These are phyloP conservation scores for Lizonia empirigonia DNA, from an alignment of 2,329 filamentous ascomycete genomes.

Conservation along the genomic window DNA sequence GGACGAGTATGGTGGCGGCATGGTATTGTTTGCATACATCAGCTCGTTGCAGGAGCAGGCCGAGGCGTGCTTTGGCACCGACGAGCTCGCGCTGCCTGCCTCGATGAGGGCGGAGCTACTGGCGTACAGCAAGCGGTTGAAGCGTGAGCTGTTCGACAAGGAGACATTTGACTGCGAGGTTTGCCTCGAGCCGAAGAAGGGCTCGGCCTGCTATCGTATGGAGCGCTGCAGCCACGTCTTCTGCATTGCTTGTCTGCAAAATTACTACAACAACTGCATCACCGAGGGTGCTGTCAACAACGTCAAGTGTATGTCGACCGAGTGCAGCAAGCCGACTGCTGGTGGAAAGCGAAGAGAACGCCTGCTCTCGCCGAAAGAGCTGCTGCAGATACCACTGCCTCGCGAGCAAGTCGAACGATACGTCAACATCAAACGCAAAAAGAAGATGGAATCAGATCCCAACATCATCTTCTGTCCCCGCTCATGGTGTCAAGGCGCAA, in stretches of 20 bases:
- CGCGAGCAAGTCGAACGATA: conserved; percentile 81
- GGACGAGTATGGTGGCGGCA: conserved; percentile 64
- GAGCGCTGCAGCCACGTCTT: conserved; percentile 88
- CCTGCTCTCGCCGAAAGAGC: conserved; percentile 79
- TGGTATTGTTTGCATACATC: conserved; percentile 65
- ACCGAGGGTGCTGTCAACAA: conserved; percentile 78
- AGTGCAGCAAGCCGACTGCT: conserved; percentile 63
- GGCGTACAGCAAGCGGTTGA: conserved; percentile 77
- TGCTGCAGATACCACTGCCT: conserved; percentile 60
- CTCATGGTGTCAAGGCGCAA: conserved; percentile 89
- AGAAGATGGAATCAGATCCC: conserved; percentile 88
- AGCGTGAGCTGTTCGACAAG: conserved; percentile 75
- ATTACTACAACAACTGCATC: conserved; percentile 90
- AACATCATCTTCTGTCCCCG: conserved; percentile 91
- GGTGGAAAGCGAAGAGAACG: conserved; percentile 56
- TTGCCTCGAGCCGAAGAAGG: conserved; percentile 92
- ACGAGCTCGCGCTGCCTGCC: conserved; percentile 54
- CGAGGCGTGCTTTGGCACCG: conserved; percentile 60
- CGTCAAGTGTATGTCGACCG: conserved; percentile 79
- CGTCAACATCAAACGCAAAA: conserved; percentile 88
- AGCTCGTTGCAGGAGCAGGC: conserved; percentile 64
- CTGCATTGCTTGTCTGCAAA: conserved; percentile 82
- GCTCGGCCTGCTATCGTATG: conserved; percentile 78
- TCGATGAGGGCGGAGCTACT: conserved; percentile 71
- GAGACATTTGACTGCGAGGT: conserved; percentile 88